Conservation (phyloP, 129 eudicot genomes). For the Flaveria sonorensis region DNA sequence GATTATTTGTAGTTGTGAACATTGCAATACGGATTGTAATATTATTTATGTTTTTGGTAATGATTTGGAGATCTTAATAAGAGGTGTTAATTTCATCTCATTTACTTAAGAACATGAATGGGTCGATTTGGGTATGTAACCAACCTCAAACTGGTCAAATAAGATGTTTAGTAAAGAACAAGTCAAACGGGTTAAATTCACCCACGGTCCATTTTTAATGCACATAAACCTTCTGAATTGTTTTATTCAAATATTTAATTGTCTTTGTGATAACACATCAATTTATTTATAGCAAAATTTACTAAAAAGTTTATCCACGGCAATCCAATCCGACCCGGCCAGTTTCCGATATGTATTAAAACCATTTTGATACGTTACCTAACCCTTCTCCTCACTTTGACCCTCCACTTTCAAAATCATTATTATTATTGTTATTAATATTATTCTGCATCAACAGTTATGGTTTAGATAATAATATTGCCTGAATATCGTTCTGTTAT, state of each 20-base stretch:
- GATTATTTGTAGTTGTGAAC: not conserved
- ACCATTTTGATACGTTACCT: too few relatives aligned
- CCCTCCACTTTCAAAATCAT: not conserved
- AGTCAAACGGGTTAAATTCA: not conserved
- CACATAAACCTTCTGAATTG: not conserved
- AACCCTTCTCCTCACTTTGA: too few relatives aligned
- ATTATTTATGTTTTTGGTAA: not conserved
- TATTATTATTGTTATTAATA: not conserved
- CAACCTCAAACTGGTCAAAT: not conserved
- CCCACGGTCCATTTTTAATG: not conserved
- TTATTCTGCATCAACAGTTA: not conserved
- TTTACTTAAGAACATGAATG: not conserved
- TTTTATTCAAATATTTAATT: not conserved
- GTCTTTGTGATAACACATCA: not conserved
- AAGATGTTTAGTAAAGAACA: not conserved
- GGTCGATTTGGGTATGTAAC: not conserved
- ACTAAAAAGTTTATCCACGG: not conserved
- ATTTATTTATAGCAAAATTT: not conserved
- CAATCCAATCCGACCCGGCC: not conserved
- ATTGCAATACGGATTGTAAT: not conserved
- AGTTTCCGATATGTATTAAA: too few relatives aligned
- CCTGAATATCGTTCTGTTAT: too few relatives aligned
- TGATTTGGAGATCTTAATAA: not conserved
- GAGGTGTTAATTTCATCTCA: not conserved
- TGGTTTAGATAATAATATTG: not conserved